Evolutionary conservation across 23 red algal species (phyloP), one percentile per base, ranked within the genome.

Genomic region (Gracilaria domingensis): DNA sequence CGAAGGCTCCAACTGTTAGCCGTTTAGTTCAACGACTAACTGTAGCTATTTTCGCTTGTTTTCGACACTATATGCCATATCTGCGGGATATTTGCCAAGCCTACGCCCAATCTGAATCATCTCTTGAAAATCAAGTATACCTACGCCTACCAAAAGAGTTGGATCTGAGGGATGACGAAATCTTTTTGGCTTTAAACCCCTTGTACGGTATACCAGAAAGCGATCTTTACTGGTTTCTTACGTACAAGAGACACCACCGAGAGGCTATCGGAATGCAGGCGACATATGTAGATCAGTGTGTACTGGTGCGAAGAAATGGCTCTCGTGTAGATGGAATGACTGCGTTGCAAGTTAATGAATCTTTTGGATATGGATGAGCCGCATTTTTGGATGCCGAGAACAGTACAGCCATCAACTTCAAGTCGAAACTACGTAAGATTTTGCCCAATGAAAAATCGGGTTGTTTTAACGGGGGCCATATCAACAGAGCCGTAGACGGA

Each of bases 181-280:
- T n/a, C n/a, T n/a, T n/a, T n/a, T n/a, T n/a, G n/a, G n/a, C n/a
- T n/a, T n/a, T n/a, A n/a, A n/a, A n/a, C n/a, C n/a, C n/a, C n/a
- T n/a, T n/a, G n/a, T n/a, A n/a, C n/a, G 55, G 87, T 14, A 81
- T 70, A 53, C 87, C 61, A 11, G 51, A 80, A 60, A 53, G 59
- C 26, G 72, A 25, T 50, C 37, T 81, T 0, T 1, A 91, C 21
- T 82, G 87, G 87, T 81, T 70, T 72, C 23, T 91, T 1, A 91
- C 73, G 5, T 91, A 66, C 35, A 5, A 65, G 8, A 39, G 23
- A 9, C 75, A 81, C 36, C 73, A 80, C 29, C 47, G 17, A 62
- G 17, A 71, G 23, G n/a, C 5, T 0, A 18, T 81, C 21, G 26
- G 58, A 17, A 91, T 91, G 73, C 54, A 70, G 36, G 30, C 75